Evolutionary conservation across 148 eudicot genomes (phyloP).

Genomic region (Cornus florida): DNA sequence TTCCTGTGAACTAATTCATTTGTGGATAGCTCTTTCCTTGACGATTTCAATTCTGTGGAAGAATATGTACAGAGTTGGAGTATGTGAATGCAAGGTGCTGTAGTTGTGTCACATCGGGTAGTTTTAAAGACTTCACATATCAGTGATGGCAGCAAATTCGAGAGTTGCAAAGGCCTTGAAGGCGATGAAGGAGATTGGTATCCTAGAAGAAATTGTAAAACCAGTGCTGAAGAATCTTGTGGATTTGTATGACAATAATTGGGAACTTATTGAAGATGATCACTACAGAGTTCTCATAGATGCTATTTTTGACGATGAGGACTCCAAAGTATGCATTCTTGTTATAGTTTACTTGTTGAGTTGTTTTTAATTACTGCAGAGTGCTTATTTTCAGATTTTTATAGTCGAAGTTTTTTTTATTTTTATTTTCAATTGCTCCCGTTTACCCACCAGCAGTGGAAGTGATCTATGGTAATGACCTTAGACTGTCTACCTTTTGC

Average conservation of each 20-base stretch:
- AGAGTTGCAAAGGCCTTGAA: constrained; percentile 18
- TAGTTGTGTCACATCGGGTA: not conserved
- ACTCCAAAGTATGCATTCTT: not conserved
- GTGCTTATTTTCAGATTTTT: not conserved
- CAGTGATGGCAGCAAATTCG: constrained; percentile 6
- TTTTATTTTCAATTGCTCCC: not conserved
- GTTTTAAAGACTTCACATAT: not conserved
- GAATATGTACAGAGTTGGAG: not conserved
- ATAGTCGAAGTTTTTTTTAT: not conserved
- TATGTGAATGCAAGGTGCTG: not conserved
- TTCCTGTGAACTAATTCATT: not conserved
- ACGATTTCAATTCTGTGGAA: not conserved
- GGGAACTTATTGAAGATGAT: constrained; percentile 34
- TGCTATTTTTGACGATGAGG: constrained; percentile 31
- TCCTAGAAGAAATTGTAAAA: constrained; percentile 14
- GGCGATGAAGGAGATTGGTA: constrained; percentile 24
- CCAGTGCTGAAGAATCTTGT: constrained; percentile 27
- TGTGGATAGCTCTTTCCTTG: not conserved
- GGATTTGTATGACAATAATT: constrained; percentile 31
- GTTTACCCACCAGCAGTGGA: not conserved
- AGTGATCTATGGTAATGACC: not conserved
- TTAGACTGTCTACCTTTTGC: not conserved
- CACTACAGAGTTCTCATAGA: constrained; percentile 28
- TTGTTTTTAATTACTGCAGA: not conserved
- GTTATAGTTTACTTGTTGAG: no score